Percentiles rank a stretch among this genome's conserved stretches.
These are phyloP conservation scores for Beta macrorhiza DNA, from an alignment of 179 eudicot species.

Conservation along the genomic window DNA sequence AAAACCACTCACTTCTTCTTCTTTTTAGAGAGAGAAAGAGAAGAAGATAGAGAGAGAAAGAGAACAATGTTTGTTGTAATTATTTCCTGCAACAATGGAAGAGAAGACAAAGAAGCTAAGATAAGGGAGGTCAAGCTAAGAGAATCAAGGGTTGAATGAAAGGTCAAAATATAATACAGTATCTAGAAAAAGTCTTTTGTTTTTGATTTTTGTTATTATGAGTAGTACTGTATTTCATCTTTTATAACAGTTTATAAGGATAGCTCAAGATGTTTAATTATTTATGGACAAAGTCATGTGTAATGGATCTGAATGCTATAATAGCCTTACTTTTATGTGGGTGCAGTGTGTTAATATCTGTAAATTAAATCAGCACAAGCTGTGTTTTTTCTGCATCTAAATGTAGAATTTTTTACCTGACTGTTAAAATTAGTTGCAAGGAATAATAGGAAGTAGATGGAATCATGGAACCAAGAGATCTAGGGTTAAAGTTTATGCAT, in stretches of 20 bases:
- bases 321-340: not conserved
- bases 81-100: too few species aligned
- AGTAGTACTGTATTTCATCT: not conserved
- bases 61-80: not conserved
- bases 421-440: not conserved
- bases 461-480: not conserved
- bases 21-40: not conserved
- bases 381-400: not conserved
- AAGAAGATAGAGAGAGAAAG: not conserved
- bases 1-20: not conserved
- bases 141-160: not conserved
- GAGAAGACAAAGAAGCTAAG: not conserved
- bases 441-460: not conserved
- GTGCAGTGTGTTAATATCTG: not conserved
- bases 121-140: not conserved
- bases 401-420: not conserved
- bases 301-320: not conserved
- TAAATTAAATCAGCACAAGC: not conserved
- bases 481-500: too few species aligned
- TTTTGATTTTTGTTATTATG: not conserved
- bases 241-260: not conserved
- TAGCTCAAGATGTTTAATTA: not conserved
- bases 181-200: not conserved
- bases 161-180: not conserved
- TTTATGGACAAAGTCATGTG: slow-evolving; percentile 18